phyloP scores from a whole-genome alignment of 1,139 yeast genomes.

The Zygosaccharomyces pseudobailii region DNA sequence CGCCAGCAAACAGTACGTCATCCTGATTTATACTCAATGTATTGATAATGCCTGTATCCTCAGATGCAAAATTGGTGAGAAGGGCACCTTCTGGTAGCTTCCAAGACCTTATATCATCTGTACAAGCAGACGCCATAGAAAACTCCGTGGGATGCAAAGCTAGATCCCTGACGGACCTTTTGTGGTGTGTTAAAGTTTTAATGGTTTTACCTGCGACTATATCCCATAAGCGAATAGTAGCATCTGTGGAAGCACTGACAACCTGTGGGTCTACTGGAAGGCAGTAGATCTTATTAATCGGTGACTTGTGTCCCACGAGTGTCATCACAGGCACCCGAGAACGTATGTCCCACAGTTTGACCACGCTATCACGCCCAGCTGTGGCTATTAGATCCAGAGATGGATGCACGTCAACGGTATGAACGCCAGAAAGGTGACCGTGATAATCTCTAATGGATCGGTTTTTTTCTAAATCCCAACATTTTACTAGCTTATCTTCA shows the following conservation, averaged over 20 bases:
- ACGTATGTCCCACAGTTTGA: constrained; percentile 91
- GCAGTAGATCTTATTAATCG: constrained; percentile 64
- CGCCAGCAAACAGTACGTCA: constrained; percentile 73
- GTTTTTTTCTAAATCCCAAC: constrained; percentile 94
- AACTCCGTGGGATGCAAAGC: constrained; percentile 64
- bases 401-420: constrained; percentile 79
- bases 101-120: constrained; percentile 83
- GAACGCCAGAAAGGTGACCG: constrained; percentile 91
- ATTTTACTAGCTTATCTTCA: constrained; percentile 89
- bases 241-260: constrained; percentile 76
- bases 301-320: constrained; percentile 74
- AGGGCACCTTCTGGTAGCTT: constrained; percentile 71
- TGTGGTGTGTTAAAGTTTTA: constrained; percentile 73
- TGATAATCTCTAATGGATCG: constrained; percentile 80
- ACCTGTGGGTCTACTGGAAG: constrained; percentile 81
- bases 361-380: constrained; percentile 85
- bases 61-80: constrained; percentile 49
- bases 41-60: constrained; percentile 55
- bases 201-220: constrained; percentile 55
- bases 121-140: constrained; percentile 76
- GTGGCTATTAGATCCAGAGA: constrained; percentile 80
- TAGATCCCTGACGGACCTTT: constrained; percentile 73
- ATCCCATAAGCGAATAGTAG: constrained; percentile 87
- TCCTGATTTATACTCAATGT: constrained; percentile 63
- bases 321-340: constrained; percentile 72